Conservation (phyloP, 2,329 filamentous ascomycete species). For the Scedosporium dehoogii region DNA sequence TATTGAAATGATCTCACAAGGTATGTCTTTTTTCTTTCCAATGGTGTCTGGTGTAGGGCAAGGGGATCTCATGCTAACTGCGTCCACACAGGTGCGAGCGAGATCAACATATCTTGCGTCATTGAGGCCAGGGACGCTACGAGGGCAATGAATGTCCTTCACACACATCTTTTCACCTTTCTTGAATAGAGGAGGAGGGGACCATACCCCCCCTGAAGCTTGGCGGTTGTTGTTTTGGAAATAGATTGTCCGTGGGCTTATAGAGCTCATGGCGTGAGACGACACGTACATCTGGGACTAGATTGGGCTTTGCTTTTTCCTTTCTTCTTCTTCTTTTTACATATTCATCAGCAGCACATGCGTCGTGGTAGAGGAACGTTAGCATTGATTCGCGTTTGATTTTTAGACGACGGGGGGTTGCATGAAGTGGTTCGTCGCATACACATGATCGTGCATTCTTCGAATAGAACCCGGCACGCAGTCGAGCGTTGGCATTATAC, state of each 20-base stretch:
- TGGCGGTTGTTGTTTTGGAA: background rate
- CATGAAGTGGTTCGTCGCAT: background rate
- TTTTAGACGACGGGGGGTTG: background rate
- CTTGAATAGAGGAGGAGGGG: constrained; percentile 49
- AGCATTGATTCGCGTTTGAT: background rate
- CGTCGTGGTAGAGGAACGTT: background rate
- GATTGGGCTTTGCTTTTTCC: background rate
- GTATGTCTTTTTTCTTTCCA: constrained; percentile 31
- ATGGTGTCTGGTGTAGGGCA: background rate
- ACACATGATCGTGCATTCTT: no score
- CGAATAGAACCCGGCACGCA: no score
- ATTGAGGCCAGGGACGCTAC: constrained; percentile 87
- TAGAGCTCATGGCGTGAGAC: background rate
- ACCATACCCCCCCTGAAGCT: no score
- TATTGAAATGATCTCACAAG: constrained; percentile 99
- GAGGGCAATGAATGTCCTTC: constrained; percentile 88
- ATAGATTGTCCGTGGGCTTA: background rate
- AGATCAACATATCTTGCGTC: constrained; percentile 98
- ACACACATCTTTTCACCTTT: constrained; percentile 95
- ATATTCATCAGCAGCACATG: background rate
- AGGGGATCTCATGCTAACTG: background rate
- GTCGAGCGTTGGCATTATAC: no score
- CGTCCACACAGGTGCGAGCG: constrained; percentile 65
- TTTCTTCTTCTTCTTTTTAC: background rate
- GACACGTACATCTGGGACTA: background rate